These are phyloP conservation scores for Craterostigma plantagineum DNA, from an alignment of 257 asterid species.

Conservation along the genomic window DNA sequence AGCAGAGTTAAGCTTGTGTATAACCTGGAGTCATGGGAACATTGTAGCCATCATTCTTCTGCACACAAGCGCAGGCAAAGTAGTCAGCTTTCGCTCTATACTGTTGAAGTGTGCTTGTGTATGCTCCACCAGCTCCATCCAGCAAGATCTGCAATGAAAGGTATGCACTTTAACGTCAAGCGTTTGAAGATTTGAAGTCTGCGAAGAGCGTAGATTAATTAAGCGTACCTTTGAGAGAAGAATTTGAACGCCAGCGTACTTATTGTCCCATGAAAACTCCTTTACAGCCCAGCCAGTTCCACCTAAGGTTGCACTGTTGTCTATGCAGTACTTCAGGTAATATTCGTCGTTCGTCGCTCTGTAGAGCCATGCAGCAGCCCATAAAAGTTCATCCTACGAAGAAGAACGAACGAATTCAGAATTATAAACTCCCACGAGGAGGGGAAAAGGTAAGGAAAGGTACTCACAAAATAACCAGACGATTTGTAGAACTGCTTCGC, in stretches of 20 bases:
- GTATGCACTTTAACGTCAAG: not conserved
- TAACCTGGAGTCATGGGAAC: constrained; percentile 67
- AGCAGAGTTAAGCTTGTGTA: not conserved
- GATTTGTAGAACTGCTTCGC: constrained; percentile 54
- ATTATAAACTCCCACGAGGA: no score
- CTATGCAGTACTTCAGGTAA: constrained; percentile 53
- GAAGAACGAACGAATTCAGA: not conserved
- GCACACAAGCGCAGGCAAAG: constrained; percentile 62
- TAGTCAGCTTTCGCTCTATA: constrained; percentile 74
- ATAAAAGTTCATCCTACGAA: constrained; percentile 72
- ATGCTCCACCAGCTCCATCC: constrained; percentile 53
- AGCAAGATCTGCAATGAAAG: constrained; percentile 26
- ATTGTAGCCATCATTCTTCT: constrained; percentile 67
- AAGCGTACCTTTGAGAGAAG: constrained; percentile 47
- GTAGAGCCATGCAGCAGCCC: constrained; percentile 90
- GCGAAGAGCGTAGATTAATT: no score
- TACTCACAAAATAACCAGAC: constrained; percentile 45
- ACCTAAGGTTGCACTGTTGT: constrained; percentile 50
- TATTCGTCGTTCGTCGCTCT: constrained; percentile 55
- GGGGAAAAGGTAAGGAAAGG: not conserved
- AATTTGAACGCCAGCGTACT: constrained; percentile 77
- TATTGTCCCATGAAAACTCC: constrained; percentile 95
- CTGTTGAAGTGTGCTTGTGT: constrained; percentile 38
- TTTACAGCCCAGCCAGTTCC: constrained; percentile 83
- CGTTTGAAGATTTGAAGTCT: not conserved